Percentiles rank a stretch among this genome's conserved stretches.
Conservation (phyloP, 306 rosid species). For the Abrus precatorius region DNA sequence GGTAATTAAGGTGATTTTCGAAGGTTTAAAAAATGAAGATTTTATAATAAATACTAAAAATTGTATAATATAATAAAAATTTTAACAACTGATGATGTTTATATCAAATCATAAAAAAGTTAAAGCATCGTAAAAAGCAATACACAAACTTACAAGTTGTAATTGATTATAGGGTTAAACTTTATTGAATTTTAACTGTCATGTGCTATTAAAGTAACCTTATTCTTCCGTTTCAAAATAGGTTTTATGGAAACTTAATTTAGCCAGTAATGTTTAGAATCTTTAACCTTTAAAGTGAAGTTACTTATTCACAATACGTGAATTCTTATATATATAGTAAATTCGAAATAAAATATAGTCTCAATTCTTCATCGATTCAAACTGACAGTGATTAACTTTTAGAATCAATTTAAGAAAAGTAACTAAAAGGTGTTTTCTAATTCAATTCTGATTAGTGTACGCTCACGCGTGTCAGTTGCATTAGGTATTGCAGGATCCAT, state of each 20-base stretch:
- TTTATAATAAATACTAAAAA: background rate
- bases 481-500: background rate
- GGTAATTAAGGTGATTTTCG: background rate
- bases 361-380: background rate
- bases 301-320: no score
- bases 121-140: background rate
- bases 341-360: background rate
- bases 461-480: background rate
- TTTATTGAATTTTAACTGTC: background rate
- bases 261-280: background rate
- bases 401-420: background rate
- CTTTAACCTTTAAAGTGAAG: background rate
- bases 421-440: background rate
- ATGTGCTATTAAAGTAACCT: background rate
- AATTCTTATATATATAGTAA: background rate
- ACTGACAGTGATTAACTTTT: no score
- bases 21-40: background rate
- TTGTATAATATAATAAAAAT: background rate
- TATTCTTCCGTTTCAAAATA: slow-evolving; percentile 6
- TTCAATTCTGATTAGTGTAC: background rate
- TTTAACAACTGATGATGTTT: no score
- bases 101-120: no score
- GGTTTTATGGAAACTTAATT: slow-evolving; percentile 5
- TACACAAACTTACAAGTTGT: background rate
- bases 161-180: background rate